Base-by-base conservation (phyloP, 202 grass and related monocot species). In the Digitaria exilis region DNA sequence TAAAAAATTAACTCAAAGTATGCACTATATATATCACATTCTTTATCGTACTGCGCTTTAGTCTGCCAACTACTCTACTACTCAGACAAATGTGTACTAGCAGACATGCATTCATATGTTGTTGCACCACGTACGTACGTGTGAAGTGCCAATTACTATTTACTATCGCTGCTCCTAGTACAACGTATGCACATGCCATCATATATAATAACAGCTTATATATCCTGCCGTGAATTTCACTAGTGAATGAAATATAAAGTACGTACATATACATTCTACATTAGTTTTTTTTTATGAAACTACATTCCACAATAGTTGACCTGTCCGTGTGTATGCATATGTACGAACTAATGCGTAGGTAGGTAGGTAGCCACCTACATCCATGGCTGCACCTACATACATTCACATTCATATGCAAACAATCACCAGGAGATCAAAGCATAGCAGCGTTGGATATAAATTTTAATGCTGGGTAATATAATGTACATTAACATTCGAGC, bases 81-180 rank as follows among this genome's bases (percentile, higher is more conserved):
- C 46, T n/a, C 26, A 50, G 9, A 19, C 44, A 71, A 25, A 31
- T 63, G 63, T 76, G 60, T 67, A 58, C 84, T 68, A 59, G 50
- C 71, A 75, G 51, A 39, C 28, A 80, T 43, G 75, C 35, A 6
- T 68, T 9, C 60, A 43, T 72, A 4, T 17, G 59, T 58, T 55
- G 51, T 7, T 21, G 66, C 16, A 39, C 9, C 21, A 52, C 66
- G 32, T 16, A 52, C 66, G 32, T 16, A 63, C 15, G 28, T 2
- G 14, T 51, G 46, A 71, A 72, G 9, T 52, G 48, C 10, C 18
- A 74, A 55, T 55, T n/a, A n/a, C n/a, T n/a, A n/a, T n/a, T n/a
- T n/a, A n/a, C n/a, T n/a, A n/a, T n/a, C n/a, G n/a, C n/a, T 55
- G 49, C 48, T 55, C 71, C 48, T 32, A 15, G 24, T 28, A 46